Percentiles rank a stretch among this genome's conserved stretches.
Evolutionary conservation across 2,329 filamentous ascomycete species (phyloP).

Genomic region (Colletotrichum chlorophyti): DNA sequence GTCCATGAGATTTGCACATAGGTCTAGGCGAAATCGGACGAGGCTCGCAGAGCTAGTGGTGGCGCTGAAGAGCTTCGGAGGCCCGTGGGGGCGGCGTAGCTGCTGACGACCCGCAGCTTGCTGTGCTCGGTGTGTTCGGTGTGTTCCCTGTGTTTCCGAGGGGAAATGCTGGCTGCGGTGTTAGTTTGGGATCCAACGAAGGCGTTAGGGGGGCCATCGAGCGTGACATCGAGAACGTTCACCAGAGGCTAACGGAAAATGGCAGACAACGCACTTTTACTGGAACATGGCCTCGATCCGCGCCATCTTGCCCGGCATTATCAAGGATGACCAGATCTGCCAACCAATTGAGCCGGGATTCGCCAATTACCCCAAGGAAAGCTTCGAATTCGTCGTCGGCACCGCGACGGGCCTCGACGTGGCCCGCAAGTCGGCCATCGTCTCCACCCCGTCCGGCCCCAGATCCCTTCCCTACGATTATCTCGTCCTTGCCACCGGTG

Average conservation of each 20-base stretch:
- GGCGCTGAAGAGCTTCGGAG: constrained; percentile 14
- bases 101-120: background rate
- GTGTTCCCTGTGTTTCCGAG: no score
- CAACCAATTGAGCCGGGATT: constrained; percentile 57
- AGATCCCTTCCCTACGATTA: constrained; percentile 55
- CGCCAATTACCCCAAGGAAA: constrained; percentile 54
- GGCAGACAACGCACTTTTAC: constrained; percentile 62
- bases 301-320: constrained; percentile 56
- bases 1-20: background rate
- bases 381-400: constrained; percentile 60
- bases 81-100: background rate
- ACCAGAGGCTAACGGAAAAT: constrained; percentile 10
- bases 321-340: constrained; percentile 58
- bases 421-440: constrained; percentile 48
- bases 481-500: constrained; percentile 64
- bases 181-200: background rate
- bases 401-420: constrained; percentile 50
- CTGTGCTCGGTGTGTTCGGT: no score
- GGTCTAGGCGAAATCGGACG: background rate
- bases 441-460: constrained; percentile 38
- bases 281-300: constrained; percentile 65
- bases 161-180: background rate
- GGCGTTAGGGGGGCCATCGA: no score
- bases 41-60: background rate
- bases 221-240: no score